A percentile compares a stretch with the other conserved stretches of the same genome.
Evolutionary conservation across 2,329 filamentous ascomycete genomes (phyloP).

Genomic region (Cryphonectria nitschkei): DNA sequence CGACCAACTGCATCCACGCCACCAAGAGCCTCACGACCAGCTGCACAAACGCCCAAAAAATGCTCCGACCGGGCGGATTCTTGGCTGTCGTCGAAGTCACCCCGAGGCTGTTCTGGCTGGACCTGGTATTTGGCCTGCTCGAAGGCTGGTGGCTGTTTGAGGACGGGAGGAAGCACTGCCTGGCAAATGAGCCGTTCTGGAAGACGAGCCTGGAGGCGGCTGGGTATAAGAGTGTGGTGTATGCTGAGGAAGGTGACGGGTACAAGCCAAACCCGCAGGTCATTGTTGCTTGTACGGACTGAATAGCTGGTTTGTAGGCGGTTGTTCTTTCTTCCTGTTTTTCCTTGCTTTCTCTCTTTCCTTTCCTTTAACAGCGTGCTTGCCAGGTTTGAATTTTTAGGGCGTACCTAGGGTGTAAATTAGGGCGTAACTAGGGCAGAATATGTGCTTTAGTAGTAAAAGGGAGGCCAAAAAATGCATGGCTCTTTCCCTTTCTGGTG

Average conservation of each 20-base stretch:
- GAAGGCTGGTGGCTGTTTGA: slow-evolving; percentile 46
- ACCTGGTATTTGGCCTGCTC: slow-evolving; percentile 42
- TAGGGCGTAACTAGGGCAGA: not conserved
- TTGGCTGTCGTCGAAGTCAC: slow-evolving; percentile 39
- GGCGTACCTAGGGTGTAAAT: too few species aligned
- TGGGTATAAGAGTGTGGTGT: not conserved
- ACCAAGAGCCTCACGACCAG: slow-evolving; percentile 34
- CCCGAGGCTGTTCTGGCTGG: slow-evolving; percentile 34
- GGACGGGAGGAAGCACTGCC: slow-evolving; percentile 36
- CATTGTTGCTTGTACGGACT: not conserved
- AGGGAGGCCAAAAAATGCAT: not conserved
- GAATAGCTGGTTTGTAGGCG: not conserved
- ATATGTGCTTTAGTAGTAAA: not conserved
- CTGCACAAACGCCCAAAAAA: slow-evolving; percentile 31
- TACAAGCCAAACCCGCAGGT: not conserved
- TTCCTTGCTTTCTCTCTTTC: too few species aligned
- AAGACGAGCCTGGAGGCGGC: not conserved
- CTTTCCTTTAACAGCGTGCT: not conserved
- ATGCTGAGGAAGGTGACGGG: not conserved
- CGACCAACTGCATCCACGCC: slow-evolving; percentile 44
- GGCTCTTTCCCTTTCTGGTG: not conserved
- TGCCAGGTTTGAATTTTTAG: not conserved
- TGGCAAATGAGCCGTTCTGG: slow-evolving; percentile 21
- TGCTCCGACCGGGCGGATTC: slow-evolving; percentile 34
- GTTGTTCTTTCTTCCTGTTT: not conserved